Percentiles rank a stretch among this genome's conserved stretches.
phyloP scores from a whole-genome alignment of 129 eudicot genomes.

The Pulicaria dysenterica region DNA sequence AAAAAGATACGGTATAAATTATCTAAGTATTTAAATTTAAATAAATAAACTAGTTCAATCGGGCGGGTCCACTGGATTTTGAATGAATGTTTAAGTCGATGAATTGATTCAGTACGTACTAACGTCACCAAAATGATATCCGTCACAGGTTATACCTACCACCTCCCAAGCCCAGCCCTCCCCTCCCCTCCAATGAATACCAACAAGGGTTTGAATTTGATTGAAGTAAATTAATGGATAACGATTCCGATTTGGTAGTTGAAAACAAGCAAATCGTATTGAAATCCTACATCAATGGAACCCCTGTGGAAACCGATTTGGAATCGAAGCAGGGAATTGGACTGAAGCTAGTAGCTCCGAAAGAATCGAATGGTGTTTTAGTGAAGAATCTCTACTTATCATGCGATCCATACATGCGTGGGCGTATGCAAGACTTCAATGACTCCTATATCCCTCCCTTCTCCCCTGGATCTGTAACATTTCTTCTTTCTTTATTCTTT shows the following conservation, averaged over 20 bases:
- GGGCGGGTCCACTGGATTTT: too few species aligned
- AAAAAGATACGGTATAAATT: too few species aligned
- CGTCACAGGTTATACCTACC: too few species aligned
- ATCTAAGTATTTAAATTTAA: too few species aligned
- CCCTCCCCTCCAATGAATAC: too few species aligned
- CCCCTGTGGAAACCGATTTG: conserved; percentile 66
- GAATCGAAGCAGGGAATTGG: conserved; percentile 41
- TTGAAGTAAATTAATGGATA: too few species aligned
- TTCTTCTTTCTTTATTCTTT: not conserved
- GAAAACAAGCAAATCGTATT: conserved; percentile 69
- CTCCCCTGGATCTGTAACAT: conserved; percentile 56
- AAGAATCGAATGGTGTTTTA: conserved; percentile 50
- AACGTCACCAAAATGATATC: too few species aligned
- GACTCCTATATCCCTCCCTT: conserved; percentile 69
- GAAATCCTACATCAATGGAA: conserved; percentile 53
- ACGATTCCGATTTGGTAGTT: not conserved
- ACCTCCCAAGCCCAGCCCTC: too few species aligned
- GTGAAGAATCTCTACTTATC: conserved; percentile 80
- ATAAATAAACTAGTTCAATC: too few species aligned
- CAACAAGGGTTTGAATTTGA: too few species aligned
- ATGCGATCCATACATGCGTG: conserved; percentile 95
- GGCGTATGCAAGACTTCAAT: conserved; percentile 60
- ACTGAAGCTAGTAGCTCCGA: conserved; percentile 42
- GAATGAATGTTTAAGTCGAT: too few species aligned
- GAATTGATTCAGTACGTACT: too few species aligned